Conservation (phyloP, 2,329 filamentous ascomycete species). For the Didymella keratinophila region DNA sequence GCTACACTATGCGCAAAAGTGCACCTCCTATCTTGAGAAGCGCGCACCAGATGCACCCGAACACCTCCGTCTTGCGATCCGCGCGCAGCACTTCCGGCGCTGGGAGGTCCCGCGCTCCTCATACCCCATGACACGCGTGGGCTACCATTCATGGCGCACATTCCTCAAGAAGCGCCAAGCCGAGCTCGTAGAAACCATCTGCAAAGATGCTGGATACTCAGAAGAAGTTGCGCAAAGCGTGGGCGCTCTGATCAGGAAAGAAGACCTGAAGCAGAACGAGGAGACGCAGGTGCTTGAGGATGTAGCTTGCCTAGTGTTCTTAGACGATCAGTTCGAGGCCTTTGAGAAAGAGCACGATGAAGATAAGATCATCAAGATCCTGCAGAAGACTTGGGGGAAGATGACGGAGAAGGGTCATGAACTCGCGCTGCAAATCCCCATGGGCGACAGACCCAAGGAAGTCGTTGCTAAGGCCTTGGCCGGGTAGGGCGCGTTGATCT, state of each 20-base stretch:
- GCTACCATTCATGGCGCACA: conserved; percentile 82
- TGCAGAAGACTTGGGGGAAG: conserved; percentile 54
- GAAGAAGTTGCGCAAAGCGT: conserved; percentile 67
- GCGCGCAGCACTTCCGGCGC: conserved; percentile 84
- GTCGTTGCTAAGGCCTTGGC: conserved; percentile 46
- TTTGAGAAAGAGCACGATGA: conserved; percentile 79
- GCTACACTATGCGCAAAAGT: conserved; percentile 81
- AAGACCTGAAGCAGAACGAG: conserved; percentile 69
- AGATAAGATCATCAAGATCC: conserved; percentile 71
- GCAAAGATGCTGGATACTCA: conserved; percentile 59
- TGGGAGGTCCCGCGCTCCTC: conserved; percentile 81
- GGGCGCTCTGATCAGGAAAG: conserved; percentile 78
- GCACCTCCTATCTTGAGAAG: conserved; percentile 74
- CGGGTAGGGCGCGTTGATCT: conserved; percentile 21
- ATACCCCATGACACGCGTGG: conserved; percentile 76
- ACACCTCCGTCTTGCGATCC: conserved; percentile 75
- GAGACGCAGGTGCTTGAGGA: conserved; percentile 83
- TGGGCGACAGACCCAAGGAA: conserved; percentile 41
- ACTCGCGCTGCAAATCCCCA: conserved; percentile 46
- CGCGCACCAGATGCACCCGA: conserved; percentile 70
- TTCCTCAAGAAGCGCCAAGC: conserved; percentile 77
- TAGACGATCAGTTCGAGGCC: conserved; percentile 84
- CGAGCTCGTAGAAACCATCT: conserved; percentile 64
- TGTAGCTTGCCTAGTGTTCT: conserved; percentile 84
- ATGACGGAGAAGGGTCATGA: conserved; percentile 48